Evolutionary conservation across 2,329 filamentous ascomycete species (phyloP).

Genomic region (Fusarium haematococcum): DNA sequence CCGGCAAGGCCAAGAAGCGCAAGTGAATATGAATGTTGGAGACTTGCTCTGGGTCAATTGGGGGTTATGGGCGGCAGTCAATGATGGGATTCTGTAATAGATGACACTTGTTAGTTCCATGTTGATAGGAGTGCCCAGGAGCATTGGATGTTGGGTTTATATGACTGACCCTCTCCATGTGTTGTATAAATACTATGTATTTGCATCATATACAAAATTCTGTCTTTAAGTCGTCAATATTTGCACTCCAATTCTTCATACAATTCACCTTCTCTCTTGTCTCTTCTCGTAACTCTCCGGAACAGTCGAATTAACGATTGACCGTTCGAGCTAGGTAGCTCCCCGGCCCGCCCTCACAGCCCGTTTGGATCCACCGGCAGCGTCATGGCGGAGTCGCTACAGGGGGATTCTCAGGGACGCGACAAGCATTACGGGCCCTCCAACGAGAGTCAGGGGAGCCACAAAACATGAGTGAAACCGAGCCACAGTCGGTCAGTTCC

Average conservation of each 20-base stretch:
- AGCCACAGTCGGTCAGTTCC: not conserved
- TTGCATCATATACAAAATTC: not conserved
- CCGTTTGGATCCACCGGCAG: slow-evolving; percentile 12
- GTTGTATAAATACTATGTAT: not conserved
- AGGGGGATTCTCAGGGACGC: slow-evolving; percentile 22
- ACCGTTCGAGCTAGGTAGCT: not conserved
- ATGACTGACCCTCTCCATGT: not conserved
- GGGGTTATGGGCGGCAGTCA: not conserved
- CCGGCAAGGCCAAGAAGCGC: slow-evolving; percentile 58
- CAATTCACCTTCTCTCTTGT: not conserved
- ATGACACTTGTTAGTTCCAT: not conserved
- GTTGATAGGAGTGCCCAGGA: not conserved
- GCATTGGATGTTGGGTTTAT: not conserved
- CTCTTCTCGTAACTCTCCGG: not conserved
- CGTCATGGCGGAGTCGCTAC: slow-evolving; percentile 31
- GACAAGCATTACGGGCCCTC: not conserved
- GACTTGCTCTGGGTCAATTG: not conserved
- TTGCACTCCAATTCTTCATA: not conserved
- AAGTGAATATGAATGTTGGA: slow-evolving; percentile 45
- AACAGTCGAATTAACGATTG: not conserved
- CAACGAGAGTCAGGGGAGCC: not conserved
- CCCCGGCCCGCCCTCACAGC: not conserved
- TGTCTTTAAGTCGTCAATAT: too few relatives aligned
- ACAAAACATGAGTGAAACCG: slow-evolving; percentile 1
- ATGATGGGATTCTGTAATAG: not conserved